Percentiles rank a stretch among this genome's conserved stretches.
These are phyloP conservation scores for Sporisorium exsertum DNA, from an alignment of 1,284 basidiomycete genomes.

Conservation along the genomic window DNA sequence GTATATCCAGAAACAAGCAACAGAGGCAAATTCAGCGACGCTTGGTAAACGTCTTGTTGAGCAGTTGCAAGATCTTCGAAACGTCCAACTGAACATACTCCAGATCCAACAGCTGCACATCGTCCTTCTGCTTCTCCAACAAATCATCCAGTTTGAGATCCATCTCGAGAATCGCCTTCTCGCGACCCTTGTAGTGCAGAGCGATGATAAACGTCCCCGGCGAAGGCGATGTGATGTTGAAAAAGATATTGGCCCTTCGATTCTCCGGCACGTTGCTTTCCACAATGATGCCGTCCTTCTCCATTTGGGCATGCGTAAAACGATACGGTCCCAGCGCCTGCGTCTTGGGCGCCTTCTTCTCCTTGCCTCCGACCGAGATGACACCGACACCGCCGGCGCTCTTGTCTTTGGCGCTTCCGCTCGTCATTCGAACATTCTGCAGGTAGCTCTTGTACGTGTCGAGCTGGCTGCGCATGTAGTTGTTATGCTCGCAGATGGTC, in stretches of 20 bases:
- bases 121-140: slow-evolving; percentile 98
- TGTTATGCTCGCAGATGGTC: slow-evolving; percentile 99
- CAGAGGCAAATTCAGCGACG: slow-evolving; percentile 24
- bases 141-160: slow-evolving; percentile 99
- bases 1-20: slow-evolving; percentile 12
- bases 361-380: slow-evolving; percentile 93
- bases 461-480: slow-evolving; percentile 92
- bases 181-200: slow-evolving; percentile 97
- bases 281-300: slow-evolving; percentile 99
- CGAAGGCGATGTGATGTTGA: slow-evolving; percentile 96
- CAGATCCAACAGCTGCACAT: slow-evolving; percentile 91
- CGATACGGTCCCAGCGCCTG: slow-evolving; percentile 92
- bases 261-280: slow-evolving; percentile 99
- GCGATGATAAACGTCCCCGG: slow-evolving; percentile 99
- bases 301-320: slow-evolving; percentile 96
- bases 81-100: slow-evolving; percentile 98
- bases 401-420: slow-evolving; percentile 68
- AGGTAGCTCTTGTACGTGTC: slow-evolving; percentile 99
- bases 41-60: slow-evolving; percentile 69
- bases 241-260: slow-evolving; percentile 91
- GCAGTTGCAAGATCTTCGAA: slow-evolving; percentile 86
- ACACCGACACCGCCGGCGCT: slow-evolving; percentile 88
- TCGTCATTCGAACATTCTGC: slow-evolving; percentile 91
- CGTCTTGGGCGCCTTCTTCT: slow-evolving; percentile 89
- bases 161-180: slow-evolving; percentile 99